Conservation (phyloP, 202 grass and related monocot species). For the Elaeis oleifera region DNA sequence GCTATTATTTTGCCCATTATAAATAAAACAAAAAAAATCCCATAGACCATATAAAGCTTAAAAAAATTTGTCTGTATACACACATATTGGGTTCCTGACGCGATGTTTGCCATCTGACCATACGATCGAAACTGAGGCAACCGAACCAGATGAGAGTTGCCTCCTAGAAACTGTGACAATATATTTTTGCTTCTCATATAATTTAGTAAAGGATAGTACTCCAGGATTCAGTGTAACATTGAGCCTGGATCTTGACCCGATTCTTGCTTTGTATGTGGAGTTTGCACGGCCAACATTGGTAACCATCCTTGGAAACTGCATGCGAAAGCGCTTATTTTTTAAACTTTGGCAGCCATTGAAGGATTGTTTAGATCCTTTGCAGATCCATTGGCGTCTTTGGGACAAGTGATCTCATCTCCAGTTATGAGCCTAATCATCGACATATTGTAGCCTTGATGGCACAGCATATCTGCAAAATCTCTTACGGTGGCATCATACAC, state of each 20-base stretch:
- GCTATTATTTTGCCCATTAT: no score
- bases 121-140: background rate
- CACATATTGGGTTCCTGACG: background rate
- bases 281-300: slow-evolving; percentile 5
- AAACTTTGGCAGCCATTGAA: background rate
- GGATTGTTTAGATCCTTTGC: background rate
- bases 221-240: background rate
- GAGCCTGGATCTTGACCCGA: background rate
- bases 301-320: background rate
- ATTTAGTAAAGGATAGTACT: background rate
- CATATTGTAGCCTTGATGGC: slow-evolving; percentile 1
- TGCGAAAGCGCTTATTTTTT: background rate
- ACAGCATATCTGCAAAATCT: background rate
- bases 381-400: background rate
- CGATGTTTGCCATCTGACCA: background rate
- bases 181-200: slow-evolving; percentile 1
- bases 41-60: no score
- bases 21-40: no score
- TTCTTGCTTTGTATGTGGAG: background rate
- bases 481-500: background rate
- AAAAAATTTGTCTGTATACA: no score
- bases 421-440: background rate
- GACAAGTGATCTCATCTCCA: background rate
- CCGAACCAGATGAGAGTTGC: no score
- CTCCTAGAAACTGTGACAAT: background rate